Base-by-base conservation (phyloP, 225 moss, liverwort and hornwort genomes). In the Neckera pumila region DNA sequence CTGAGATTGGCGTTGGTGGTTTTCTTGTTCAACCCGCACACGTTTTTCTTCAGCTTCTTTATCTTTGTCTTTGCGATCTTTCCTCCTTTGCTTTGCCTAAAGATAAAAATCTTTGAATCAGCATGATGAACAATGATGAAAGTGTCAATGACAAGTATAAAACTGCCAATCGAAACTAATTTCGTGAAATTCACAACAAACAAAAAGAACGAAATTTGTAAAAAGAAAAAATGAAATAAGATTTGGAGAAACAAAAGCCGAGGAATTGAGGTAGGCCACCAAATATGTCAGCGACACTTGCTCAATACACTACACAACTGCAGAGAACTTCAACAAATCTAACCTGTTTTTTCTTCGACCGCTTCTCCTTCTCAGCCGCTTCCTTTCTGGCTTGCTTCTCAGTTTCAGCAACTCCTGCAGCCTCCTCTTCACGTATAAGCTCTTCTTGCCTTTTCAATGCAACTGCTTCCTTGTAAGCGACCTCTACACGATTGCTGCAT, bases 361-460 rank as follows among this genome's bases (percentile, higher is more conserved):
- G 96, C 90, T 99, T 99, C 91, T 99, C 99, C 88, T 97, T 99
- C 89, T 99, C 99, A 40, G 97, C 97, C 77, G 99, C 99, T 82
- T 99, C 99, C 82, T 97, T 95, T 93, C 95, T 99, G 84, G 96
- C 96, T 83, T 96, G 96, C 91, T 96, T 92, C 88, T 99, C 97
- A 74, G 95, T 99, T 91, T 99, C 97, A 69, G 99, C 99, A 85
- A 94, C 94, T 77, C 99, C 99, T 51, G 99, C 99, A 78, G 99
- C 99, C 90, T 99, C 99, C 90, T 99, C 99, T 90, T 99, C 99
- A 84, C 96, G 94, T 66, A 99, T 99, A 61, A 99, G 97, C 90
- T 99, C 99, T 89, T 99, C 99, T 91, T 99, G 99, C 93, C 99
- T 93, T 88, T 96, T 97, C 90, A 99, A 87, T 66, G 99, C 99